Evolutionary conservation across 129 eudicot genomes (phyloP).

Genomic region (Saposhnikovia divaricata): DNA sequence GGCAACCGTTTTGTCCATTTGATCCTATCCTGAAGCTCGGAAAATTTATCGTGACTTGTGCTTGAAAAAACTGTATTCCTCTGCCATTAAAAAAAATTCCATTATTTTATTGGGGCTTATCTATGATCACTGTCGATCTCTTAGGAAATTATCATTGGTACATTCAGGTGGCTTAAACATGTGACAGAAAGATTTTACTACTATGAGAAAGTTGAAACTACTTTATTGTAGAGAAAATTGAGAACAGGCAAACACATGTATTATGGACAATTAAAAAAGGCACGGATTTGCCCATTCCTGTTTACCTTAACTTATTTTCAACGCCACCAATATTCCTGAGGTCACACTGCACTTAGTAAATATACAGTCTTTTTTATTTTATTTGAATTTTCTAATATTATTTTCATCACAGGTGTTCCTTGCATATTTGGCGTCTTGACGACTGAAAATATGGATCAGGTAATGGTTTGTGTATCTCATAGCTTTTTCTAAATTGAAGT

Average conservation of each 20-base stretch:
- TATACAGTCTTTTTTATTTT: background rate
- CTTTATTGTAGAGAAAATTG: too few relatives aligned
- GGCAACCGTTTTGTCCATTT: background rate
- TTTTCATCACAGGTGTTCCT: slow-evolving; percentile 66
- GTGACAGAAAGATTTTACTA: too few relatives aligned
- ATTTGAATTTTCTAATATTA: background rate
- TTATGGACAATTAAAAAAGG: background rate
- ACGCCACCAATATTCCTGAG: background rate
- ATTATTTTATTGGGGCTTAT: background rate
- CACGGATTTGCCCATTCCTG: background rate
- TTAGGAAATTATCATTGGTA: background rate
- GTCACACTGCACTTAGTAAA: background rate
- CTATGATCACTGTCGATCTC: background rate
- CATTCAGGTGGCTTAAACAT: background rate
- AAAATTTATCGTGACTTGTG: background rate
- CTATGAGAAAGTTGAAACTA: too few relatives aligned
- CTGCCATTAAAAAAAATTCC: background rate
- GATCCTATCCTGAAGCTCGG: background rate
- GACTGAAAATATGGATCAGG: slow-evolving; percentile 97
- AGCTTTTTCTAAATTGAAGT: background rate
- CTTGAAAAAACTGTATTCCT: background rate
- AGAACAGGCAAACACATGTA: background rate
- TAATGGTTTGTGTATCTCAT: slow-evolving; percentile 10
- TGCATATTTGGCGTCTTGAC: slow-evolving; percentile 94
- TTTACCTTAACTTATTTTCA: background rate